These are phyloP conservation scores for Phytophthora pini DNA, from an alignment of 352 stramenopile species.

Conservation along the genomic window DNA sequence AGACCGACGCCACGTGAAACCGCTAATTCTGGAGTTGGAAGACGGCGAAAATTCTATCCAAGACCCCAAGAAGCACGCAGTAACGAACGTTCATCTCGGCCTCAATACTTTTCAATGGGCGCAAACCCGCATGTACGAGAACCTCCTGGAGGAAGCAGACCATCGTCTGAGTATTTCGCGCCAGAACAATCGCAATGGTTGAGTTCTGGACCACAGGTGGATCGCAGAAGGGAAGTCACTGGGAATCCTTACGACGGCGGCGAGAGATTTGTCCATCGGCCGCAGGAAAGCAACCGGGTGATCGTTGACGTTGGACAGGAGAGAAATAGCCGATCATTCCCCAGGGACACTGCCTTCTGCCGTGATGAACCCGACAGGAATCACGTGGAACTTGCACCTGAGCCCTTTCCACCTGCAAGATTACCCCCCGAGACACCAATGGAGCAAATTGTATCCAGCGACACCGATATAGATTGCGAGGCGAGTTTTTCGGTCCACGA, in stretches of 20 bases:
- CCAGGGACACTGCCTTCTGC: not conserved
- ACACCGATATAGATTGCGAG: constrained; percentile 23
- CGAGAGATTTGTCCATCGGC: not conserved
- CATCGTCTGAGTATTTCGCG: not conserved
- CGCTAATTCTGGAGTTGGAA: not conserved
- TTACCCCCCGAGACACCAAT: not conserved
- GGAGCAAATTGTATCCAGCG: not conserved
- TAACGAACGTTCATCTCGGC: not conserved
- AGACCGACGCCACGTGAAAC: not conserved
- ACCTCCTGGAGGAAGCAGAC: not conserved
- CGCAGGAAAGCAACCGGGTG: not conserved
- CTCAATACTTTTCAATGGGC: not conserved
- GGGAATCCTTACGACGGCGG: not conserved
- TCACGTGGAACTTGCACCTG: not conserved
- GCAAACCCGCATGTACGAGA: not conserved
- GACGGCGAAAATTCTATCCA: not conserved
- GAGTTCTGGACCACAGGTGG: not conserved
- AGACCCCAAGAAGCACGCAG: not conserved
- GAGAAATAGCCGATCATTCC: not conserved
- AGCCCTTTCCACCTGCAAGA: not conserved
- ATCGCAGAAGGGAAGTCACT: not conserved
- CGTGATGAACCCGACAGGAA: not conserved
- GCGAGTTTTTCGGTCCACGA: constrained; percentile 58
- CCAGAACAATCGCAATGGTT: not conserved
- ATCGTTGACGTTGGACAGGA: not conserved